A percentile compares a stretch with the other conserved stretches of the same genome.
Evolutionary conservation across 2,329 filamentous ascomycete species (phyloP).

Genomic region (Colletotrichum nymphaeae): DNA sequence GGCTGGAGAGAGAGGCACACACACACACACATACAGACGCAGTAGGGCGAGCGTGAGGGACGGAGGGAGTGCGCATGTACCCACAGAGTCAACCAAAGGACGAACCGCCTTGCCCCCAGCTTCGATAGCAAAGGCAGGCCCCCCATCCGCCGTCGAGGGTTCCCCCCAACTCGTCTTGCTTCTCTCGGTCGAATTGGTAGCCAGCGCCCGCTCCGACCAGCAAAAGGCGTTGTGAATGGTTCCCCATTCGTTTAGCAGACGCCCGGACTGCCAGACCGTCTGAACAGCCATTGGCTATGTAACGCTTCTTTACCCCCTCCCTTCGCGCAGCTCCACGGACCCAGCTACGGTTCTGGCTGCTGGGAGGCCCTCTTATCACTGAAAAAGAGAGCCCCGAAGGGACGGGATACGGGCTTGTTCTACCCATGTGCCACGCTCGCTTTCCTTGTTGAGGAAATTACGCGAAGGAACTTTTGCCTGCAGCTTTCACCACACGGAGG

Average conservation of each 20-base stretch:
- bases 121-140: constrained; percentile 17
- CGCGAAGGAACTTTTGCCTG: constrained; percentile 55
- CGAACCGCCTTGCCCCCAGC: constrained; percentile 19
- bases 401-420: constrained; percentile 34
- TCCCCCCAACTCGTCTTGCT: constrained; percentile 15
- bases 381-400: constrained; percentile 16
- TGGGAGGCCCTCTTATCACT: constrained; percentile 32
- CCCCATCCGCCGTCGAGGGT: constrained; percentile 12
- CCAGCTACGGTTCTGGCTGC: constrained; percentile 18
- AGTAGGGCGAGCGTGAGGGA: constrained; percentile 12
- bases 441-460: constrained; percentile 50
- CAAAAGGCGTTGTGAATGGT: constrained; percentile 24
- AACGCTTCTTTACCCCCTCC: constrained; percentile 22
- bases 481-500: constrained; percentile 45
- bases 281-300: constrained; percentile 31
- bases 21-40: neutral
- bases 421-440: constrained; percentile 43
- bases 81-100: constrained; percentile 23
- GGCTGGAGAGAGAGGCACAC: constrained; percentile 16
- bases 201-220: constrained; percentile 33
- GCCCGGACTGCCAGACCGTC: constrained; percentile 24
- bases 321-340: constrained; percentile 31
- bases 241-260: constrained; percentile 32
- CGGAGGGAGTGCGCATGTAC: neutral
- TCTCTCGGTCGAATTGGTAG: constrained; percentile 29